Conservation (phyloP, 2,329 filamentous ascomycete species). For the Thelonectria rubi region DNA sequence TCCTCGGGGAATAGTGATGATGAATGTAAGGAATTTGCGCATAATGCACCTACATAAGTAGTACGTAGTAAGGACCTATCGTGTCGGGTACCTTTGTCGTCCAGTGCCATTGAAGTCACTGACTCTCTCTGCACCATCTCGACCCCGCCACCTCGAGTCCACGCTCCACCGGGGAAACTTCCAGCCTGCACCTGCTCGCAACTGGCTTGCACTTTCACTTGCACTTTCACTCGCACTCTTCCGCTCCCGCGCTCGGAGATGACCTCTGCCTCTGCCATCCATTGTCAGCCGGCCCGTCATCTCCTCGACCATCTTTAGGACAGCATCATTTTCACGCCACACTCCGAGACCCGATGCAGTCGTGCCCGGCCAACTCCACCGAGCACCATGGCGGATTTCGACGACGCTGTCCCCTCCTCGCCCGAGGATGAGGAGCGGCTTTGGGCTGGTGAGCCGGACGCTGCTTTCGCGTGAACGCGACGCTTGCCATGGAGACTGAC, state of each 20-base stretch:
- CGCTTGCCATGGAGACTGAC: constrained; percentile 26
- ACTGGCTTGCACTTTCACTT: constrained; percentile 4
- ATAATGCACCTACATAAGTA: no score
- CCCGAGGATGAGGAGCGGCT: constrained; percentile 86
- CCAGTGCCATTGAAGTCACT: constrained; percentile 40
- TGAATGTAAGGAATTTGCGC: neutral
- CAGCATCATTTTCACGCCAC: constrained; percentile 17
- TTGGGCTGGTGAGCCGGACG: constrained; percentile 74
- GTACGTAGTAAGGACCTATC: neutral
- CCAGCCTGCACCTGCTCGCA: constrained; percentile 24
- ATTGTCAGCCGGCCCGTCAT: constrained; percentile 35
- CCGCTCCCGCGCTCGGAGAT: constrained; percentile 34
- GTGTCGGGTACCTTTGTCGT: neutral
- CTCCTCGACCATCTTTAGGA: constrained; percentile 27
- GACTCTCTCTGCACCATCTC: constrained; percentile 38
- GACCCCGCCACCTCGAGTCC: constrained; percentile 38
- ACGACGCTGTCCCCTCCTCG: constrained; percentile 63
- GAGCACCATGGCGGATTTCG: constrained; percentile 67
- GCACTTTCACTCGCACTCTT: constrained; percentile 8
- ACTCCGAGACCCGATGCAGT: constrained; percentile 47
- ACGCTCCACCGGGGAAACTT: constrained; percentile 21
- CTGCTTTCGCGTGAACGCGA: constrained; percentile 12
- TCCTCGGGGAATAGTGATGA: constrained; percentile 1
- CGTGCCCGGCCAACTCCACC: constrained; percentile 40
- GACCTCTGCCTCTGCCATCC: constrained; percentile 32